Evolutionary conservation across 768 basidiomycete species (phyloP), one percentile per base, ranked within the genome.

Genomic region (Trametes gibbosa): DNA sequence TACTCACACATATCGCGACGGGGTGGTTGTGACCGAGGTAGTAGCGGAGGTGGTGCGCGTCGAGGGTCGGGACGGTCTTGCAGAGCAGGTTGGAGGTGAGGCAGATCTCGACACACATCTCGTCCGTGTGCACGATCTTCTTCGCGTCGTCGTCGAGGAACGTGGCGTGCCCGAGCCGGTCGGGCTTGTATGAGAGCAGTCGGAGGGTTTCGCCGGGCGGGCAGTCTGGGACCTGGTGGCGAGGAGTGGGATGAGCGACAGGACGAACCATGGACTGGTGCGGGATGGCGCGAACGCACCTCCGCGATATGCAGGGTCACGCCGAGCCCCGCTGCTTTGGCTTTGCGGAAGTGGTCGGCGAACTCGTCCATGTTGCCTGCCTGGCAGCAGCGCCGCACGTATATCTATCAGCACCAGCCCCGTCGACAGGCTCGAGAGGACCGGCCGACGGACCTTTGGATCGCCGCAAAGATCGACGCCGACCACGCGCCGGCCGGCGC

Each of bases 291-390:
- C 21, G 21, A 21, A 66, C 72, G n/a, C 58, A 87, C 89, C 80
- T 95, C 92, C 1, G 92, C 90, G 51, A 93, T 86, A 70, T 94
- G 92, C 37, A 93, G 69, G 0, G 92, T 94, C n/a, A 92, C 65
- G 1, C 84, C 80, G 8, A 94, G 70, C 0, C 89, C 89, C 1
- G 80, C 84, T 37, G 69, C 75, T 56, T 80, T 84, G 1, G 82
- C 89, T 46, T 74, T 72, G 12, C 69, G 70, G 65, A 92, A 83
- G 59, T 82, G 75, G 23, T 73, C 73, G 17, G 70, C 75, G 59
- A 89, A 85, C 2, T 66, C 63, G 4, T 72, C 68, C 68, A 89
- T 79, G 63, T 85, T 76, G 0, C 90, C 87, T 13, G 78, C 81
- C 79, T 79, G 54, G 13, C 6, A 7, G n/a, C n/a, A n/a, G n/a